phyloP scores from a whole-genome alignment of 352 stramenopile species.

The Phytopythium boreale region DNA sequence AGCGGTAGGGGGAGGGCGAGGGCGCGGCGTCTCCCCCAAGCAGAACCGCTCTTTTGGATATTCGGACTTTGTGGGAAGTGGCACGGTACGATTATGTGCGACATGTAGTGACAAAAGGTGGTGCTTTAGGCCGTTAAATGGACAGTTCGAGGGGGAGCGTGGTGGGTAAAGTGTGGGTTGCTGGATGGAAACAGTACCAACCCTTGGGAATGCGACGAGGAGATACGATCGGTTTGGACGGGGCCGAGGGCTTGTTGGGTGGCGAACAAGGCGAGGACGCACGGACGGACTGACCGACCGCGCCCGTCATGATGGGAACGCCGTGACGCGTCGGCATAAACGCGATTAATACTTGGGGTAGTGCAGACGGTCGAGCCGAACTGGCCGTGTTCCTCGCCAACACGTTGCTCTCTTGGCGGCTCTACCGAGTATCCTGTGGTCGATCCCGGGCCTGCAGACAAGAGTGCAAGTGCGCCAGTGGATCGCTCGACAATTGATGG shows the following conservation, averaged over 20 bases:
- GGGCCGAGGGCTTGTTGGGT: not conserved
- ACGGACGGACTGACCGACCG: too few species aligned
- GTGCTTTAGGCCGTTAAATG: not conserved
- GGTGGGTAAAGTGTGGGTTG: not conserved
- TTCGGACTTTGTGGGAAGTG: not conserved
- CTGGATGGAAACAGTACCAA: not conserved
- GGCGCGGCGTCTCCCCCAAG: too few species aligned
- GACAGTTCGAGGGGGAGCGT: not conserved
- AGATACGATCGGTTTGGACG: constrained; percentile 1
- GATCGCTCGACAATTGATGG: too few species aligned
- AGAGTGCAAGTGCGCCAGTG: too few species aligned
- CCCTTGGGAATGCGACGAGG: not conserved
- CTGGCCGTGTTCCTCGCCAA: too few species aligned
- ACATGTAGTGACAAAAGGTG: not conserved
- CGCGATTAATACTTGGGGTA: not conserved
- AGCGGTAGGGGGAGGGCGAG: not conserved
- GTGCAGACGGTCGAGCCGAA: too few species aligned
- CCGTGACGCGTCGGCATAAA: not conserved
- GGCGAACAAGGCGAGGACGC: not conserved
- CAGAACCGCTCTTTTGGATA: not conserved
- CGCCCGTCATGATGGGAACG: not conserved
- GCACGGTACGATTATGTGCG: not conserved
- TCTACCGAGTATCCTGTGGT: too few species aligned
- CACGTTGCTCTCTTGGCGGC: too few species aligned
- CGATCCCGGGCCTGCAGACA: too few species aligned